Evolutionary conservation across 2,329 filamentous ascomycete genomes (phyloP), one percentile per base, ranked within the genome.

Genomic region (Sclerotinia glacialis): DNA sequence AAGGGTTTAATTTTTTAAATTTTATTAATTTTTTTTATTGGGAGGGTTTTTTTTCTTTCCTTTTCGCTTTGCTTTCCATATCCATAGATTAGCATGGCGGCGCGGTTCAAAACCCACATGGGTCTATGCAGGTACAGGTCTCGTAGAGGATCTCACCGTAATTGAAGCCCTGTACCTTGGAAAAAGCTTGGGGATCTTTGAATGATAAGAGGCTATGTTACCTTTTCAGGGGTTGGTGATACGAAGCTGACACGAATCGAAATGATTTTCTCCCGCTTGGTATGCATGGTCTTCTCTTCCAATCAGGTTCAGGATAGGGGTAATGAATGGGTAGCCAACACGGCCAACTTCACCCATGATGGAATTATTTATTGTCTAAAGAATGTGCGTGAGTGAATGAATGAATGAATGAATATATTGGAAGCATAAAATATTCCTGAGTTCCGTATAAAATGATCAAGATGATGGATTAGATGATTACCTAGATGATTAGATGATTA

Each of bases 41-140:
- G n/a, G n/a, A n/a, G n/a, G n/a, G n/a, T n/a, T n/a, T n/a, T n/a
- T n/a, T n/a, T n/a, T n/a, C n/a, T n/a, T n/a, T n/a, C n/a, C n/a
- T n/a, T n/a, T n/a, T n/a, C 21, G 16, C 23, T 50, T 61, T 61
- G 18, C 34, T 49, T 47, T 40, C 8, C 18, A 54, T 40, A 40
- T 14, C 12, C 5, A 16, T 40, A n/a, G n/a, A n/a, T n/a, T n/a
- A n/a, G 16, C 50, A 53, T 31, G 55, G 26, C 56, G 12, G 16
- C 26, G 40, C 56, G 56, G 42, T 60, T 47, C 56, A 23, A 47
- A n/a, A 23, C 21, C 21, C 53, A 50, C 44, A 65, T 59, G 63
- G 63, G 63, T 65, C 23, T 5, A 65, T 65, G 63, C 63, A 65
- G 63, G 63, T 65, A 65, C 61, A 53, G 12, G 55, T 8, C 26